Base-by-base conservation (phyloP, 805 yeast species). In the Maudiozyma saulgeensis region DNA sequence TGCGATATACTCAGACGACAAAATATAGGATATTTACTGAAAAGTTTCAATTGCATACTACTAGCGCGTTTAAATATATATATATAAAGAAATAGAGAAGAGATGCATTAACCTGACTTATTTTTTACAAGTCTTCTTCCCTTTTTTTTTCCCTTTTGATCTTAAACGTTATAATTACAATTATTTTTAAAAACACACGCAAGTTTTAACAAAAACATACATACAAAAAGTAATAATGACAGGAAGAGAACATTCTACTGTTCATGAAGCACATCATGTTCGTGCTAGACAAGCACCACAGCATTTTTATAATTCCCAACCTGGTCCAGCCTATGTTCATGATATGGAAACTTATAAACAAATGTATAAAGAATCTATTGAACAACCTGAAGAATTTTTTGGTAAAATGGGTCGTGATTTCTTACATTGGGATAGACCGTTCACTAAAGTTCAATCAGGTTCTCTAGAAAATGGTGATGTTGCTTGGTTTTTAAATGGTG, bases 401-500 rank as follows among this genome's bases (percentile, higher is more conserved):
- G 93, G 91, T 43, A 77, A 81, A 48, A 74, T 78, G 71, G 97
- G 95, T 51, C 78, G 74, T 54, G 79, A 82, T 58, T 77, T 80
- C 51, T 76, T 88, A 56, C 66, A 75, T 56, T 88, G 96, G 96
- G 89, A 85, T 65, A 78, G 73, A 51, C 87, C 82, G 38, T 88
- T 85, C 52, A 61, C 64, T 39, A 56, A 66, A 44, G 70, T 65
- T 19, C 56, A 71, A 50, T 69, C 70, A 47, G 95, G 93, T 37
- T 74, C 84, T 48, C 77, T 84, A 55, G 77, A 74, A 56, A 69
- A 82, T 57, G 96, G 91, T 54, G 95, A 87, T 63, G 72, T 81
- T 47, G 88, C 97, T 37, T 93, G 98, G 98, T 93, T 93, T 63
- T 70, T 88, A 45, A 90, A 87, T 54, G 99, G 99, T 63, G 81